Evolutionary conservation across 2,329 filamentous ascomycete species (phyloP).

Genomic region (Knufia fluminis): DNA sequence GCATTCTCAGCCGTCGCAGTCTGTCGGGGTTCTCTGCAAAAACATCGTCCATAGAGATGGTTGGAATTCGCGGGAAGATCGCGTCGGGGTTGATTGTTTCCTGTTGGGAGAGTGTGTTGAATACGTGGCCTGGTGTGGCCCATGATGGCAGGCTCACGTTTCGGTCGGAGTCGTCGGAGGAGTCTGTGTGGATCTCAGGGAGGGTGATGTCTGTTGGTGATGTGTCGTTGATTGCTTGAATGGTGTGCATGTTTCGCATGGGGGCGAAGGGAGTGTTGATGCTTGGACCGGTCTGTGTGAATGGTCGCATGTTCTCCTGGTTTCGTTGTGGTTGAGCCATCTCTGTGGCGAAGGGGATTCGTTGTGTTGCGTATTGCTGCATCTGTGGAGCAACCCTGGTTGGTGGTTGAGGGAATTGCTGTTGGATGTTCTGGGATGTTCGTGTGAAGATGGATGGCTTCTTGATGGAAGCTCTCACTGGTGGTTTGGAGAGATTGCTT

Average conservation of each 20-base stretch:
- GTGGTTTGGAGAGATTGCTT: constrained; percentile 49
- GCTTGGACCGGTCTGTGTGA: constrained; percentile 26
- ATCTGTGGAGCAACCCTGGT: constrained; percentile 62
- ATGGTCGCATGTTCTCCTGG: constrained; percentile 53
- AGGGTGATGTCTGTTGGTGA: constrained; percentile 84
- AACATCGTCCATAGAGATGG: constrained; percentile 91
- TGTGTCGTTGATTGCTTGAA: constrained; percentile 55
- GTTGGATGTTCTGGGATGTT: constrained; percentile 25
- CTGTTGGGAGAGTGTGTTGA: constrained; percentile 65
- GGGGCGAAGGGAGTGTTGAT: constrained; percentile 6
- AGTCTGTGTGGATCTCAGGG: constrained; percentile 91
- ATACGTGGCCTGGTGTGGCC: constrained; percentile 80
- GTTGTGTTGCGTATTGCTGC: constrained; percentile 70
- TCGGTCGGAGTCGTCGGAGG: constrained; percentile 62
- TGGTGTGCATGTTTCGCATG: constrained; percentile 24
- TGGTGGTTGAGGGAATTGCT: constrained; percentile 55
- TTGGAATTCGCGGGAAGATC: constrained; percentile 81
- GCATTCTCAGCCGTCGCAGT: constrained; percentile 76
- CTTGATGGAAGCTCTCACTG: constrained; percentile 73
- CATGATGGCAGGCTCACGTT: constrained; percentile 64
- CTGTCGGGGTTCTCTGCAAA: constrained; percentile 76
- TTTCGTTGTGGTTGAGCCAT: constrained; percentile 49
- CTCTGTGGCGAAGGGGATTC: constrained; percentile 68
- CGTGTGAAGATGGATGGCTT: constrained; percentile 35
- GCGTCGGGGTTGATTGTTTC: constrained; percentile 68